A percentile compares a stretch with the other conserved stretches of the same genome.
Evolutionary conservation across 257 asterid genomes (phyloP).

Genomic region (Scutellaria minor): DNA sequence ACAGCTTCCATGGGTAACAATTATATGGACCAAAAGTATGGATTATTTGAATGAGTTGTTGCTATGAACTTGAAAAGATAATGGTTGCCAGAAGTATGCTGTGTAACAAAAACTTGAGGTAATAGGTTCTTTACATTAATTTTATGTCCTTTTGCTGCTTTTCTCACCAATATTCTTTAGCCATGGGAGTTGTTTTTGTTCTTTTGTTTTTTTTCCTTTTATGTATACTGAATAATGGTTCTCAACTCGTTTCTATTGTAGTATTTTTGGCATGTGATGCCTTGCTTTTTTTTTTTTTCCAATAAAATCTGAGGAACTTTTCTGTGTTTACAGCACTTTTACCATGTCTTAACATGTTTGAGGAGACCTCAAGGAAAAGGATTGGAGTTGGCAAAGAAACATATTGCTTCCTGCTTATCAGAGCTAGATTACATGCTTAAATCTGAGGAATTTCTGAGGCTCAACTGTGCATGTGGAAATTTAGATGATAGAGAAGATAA

Average conservation of each 20-base stretch:
- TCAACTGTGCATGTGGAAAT: slow-evolving; percentile 46
- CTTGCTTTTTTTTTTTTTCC: slow-evolving; percentile 23
- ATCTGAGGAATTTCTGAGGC: slow-evolving; percentile 67
- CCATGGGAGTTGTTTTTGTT: slow-evolving; percentile 15
- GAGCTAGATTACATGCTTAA: slow-evolving; percentile 89
- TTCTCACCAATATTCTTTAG: background rate
- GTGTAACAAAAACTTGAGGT: slow-evolving; percentile 1
- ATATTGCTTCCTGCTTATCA: slow-evolving; percentile 66
- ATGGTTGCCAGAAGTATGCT: slow-evolving; percentile 5
- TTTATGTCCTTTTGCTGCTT: slow-evolving; percentile 10
- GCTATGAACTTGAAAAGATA: slow-evolving; percentile 2
- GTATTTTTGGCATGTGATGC: slow-evolving; percentile 16
- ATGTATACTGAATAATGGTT: background rate
- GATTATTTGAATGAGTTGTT: background rate
- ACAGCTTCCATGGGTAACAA: background rate
- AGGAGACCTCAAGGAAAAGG: slow-evolving; percentile 99
- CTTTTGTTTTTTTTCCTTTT: background rate
- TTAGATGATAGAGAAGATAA: slow-evolving; percentile 51
- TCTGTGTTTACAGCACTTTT: slow-evolving; percentile 74
- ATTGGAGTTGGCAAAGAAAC: slow-evolving; percentile 94
- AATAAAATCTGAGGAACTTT: slow-evolving; percentile 36
- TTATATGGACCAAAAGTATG: background rate
- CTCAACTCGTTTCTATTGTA: slow-evolving; percentile 16
- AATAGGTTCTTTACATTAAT: background rate
- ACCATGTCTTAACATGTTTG: slow-evolving; percentile 77